Evolutionary conservation across 1,139 yeast genomes (phyloP), one percentile per base, ranked within the genome.

Genomic region (Sugiyamaella neomexicana): DNA sequence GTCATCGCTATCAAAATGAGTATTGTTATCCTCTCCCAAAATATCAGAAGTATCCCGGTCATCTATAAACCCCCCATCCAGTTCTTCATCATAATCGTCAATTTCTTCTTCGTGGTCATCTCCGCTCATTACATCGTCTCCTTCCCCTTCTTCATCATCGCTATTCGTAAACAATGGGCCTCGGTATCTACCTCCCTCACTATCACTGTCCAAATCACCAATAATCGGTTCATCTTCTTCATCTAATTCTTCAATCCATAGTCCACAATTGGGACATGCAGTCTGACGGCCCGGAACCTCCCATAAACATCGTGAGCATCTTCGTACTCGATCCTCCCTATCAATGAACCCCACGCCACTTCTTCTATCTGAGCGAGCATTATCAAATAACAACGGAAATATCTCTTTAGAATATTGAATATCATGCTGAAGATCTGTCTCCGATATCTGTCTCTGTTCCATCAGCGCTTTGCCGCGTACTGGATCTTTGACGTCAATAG

Each of bases 241-340:
- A 16, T 55, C 59, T 6, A 31, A 43, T 15, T 49, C 57, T 7
- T 43, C 54, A 5, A 49, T 53, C 42, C 31, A 48, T 27, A 49
- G 47, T 17, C 59, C 61, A 50, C 68, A 66, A 49, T 64, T 57
- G 12, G 57, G 59, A 45, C 69, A 66, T 16, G 45, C 54, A 1
- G 49, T 38, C 4, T 37, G 20, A 2, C 40, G 36, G 2, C 60
- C 65, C 5, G 60, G 55, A 7, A 65, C 49, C 54, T 66, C 69
- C 69, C 69, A 66, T 50, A 57, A 50, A 50, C 69, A 66, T 25
- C 56, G 48, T 4, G 66, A 58, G 50, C 69, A 66, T 20, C 69
- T 52, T 29, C 49, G 29, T 1, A 65, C 68, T n/a, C 60, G 61
- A 44, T 65, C 69, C 17, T 64, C 67, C 7, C 52, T 29, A 44